Base-by-base conservation (phyloP, 2,329 filamentous ascomycete species). In the Colletotrichum sidae region DNA sequence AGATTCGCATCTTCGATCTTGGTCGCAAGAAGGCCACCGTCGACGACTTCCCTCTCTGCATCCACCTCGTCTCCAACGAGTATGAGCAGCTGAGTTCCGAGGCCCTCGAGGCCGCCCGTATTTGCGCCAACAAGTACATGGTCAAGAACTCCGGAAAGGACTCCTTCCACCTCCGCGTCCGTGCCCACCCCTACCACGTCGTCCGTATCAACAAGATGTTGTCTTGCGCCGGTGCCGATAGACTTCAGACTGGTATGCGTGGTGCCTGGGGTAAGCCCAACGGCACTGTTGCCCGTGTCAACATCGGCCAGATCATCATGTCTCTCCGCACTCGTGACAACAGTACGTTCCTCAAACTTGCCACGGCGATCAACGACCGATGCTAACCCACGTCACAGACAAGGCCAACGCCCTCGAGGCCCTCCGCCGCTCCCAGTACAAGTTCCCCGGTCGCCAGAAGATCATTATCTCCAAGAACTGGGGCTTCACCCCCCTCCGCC, bases 151-250 rank as follows among this genome's bases (percentile, higher is more conserved):
- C 84, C 75, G 89, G 89, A 81, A 92, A 92, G 86, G 89, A 92
- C 78, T 82, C 83, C 79, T 92, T 92, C 88, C 89, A 92, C 81
- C 84, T 92, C 74, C 89, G 89, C 76, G 87, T 92, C 79, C 89
- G 96, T 81, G 94, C 94, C 80, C 96, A 99, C 90, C 96, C 96
- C 74, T 99, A 93, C 93, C 96, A 99, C 89, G 96, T 99, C 86
- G 92, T 99, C 89, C 96, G 96, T 86, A 99, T 99, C 94, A 99
- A 99, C 94, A 99, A 99, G 92, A 99, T 99, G 96, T 95, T 99
- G 93, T 98, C 96, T 81, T 99, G 96, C 85, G 96, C 96, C 80
- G 96, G 96, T 90, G 96, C 96, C 91, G 96, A 99, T 98, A 94
- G 96, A 92, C 89, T 99, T 84, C 96, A 99, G 87, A 99, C 96